These are phyloP conservation scores for Pyrenochaeta sp. DNA, from an alignment of 2,329 filamentous ascomycete genomes.

Conservation along the genomic window DNA sequence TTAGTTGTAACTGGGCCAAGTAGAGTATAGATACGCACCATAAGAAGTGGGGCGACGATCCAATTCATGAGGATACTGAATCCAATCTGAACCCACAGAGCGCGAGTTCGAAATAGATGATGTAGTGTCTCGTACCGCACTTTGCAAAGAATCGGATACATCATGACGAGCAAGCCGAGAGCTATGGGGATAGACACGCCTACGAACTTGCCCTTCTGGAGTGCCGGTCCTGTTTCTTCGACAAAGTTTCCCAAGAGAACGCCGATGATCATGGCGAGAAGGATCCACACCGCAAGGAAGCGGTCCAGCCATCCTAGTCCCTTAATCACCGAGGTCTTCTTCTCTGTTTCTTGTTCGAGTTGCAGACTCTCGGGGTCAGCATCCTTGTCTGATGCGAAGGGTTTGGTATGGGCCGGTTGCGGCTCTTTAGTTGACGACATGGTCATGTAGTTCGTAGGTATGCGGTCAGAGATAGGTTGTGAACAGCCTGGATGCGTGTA, in stretches of 20 bases:
- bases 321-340: constrained; percentile 32
- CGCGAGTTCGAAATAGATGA: constrained; percentile 65
- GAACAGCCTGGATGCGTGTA: background rate
- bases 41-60: constrained; percentile 81
- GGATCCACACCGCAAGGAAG: constrained; percentile 67
- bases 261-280: constrained; percentile 78
- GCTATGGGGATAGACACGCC: constrained; percentile 73
- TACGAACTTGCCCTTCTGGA: constrained; percentile 76
- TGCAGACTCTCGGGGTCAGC: constrained; percentile 5
- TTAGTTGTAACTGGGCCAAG: no score
- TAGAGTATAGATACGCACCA: constrained; percentile 82
- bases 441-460: constrained; percentile 2
- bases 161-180: constrained; percentile 85
- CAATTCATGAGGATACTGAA: constrained; percentile 83
- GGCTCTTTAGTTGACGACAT: constrained; percentile 4
- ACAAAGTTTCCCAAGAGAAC: constrained; percentile 81
- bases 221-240: constrained; percentile 63
- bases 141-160: constrained; percentile 93
- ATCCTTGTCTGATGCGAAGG: background rate
- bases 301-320: constrained; percentile 52
- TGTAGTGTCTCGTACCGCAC: constrained; percentile 80
- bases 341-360: constrained; percentile 1
- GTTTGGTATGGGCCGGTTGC: constrained; percentile 4
- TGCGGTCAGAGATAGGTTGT: constrained; percentile 1
- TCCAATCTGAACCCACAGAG: constrained; percentile 78